Conservation (phyloP, 2,329 filamentous ascomycete species). For the Curvularia sp. region DNA sequence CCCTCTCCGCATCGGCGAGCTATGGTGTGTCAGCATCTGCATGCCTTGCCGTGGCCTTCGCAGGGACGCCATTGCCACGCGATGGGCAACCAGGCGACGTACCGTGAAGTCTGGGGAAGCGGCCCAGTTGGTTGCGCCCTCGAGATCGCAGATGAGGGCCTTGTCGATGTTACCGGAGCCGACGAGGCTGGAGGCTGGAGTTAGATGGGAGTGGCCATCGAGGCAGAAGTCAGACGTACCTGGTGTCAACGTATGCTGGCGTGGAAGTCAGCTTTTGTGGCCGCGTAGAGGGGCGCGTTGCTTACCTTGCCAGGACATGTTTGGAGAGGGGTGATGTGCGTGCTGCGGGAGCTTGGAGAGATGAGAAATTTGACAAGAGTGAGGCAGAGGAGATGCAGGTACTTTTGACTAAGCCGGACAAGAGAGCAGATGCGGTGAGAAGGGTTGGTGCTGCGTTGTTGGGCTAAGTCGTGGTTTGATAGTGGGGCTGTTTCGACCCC, state of each 20-base stretch:
- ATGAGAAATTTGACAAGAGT: conserved; percentile 20
- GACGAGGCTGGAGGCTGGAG: conserved; percentile 45
- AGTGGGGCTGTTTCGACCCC: conserved; percentile 26
- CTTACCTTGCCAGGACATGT: conserved; percentile 55
- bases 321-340: conserved; percentile 39
- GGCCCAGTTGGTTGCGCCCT: conserved; percentile 68
- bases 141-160: conserved; percentile 59
- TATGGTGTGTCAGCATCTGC: conserved; percentile 36
- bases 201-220: conserved; percentile 21
- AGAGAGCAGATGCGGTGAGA: conserved; percentile 34
- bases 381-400: conserved; percentile 28
- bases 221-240: conserved; percentile 32
- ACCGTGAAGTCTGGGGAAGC: conserved; percentile 88
- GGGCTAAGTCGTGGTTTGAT: conserved; percentile 28
- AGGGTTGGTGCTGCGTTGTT: conserved; percentile 27
- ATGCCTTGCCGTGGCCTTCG: neutral
- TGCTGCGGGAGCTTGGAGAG: conserved; percentile 30
- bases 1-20: conserved; percentile 63
- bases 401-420: conserved; percentile 36
- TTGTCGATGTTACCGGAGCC: conserved; percentile 56
- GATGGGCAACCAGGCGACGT: conserved; percentile 47
- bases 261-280: conserved; percentile 29
- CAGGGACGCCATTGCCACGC: neutral
- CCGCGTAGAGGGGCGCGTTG: conserved; percentile 21
- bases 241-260: conserved; percentile 53